Base-by-base conservation (phyloP, 331 rosid genomes). In the Arachis monticola region DNA sequence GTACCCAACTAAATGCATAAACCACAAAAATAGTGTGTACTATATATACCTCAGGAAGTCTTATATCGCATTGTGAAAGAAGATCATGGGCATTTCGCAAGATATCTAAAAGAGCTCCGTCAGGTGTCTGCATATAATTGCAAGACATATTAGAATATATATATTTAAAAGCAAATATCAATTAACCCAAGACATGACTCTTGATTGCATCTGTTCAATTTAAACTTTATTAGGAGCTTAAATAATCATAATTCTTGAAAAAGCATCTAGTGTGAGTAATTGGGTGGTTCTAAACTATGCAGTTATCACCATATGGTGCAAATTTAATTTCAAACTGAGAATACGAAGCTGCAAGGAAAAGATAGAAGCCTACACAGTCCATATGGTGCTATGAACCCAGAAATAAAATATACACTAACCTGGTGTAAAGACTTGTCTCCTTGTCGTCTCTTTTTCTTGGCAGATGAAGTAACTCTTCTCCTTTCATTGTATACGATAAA, bases 401-500 rank as follows among this genome's bases (percentile, higher is more conserved):
- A 45, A 57, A 75, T 27, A 80, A 72, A 44, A 17, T 17, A 60
- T 63, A 61, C 71, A 57, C 85, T 81, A 50, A 95, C 99, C 96
- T 95, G 99, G 84, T 81, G 97, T 73, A 95, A 80, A 70, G 91
- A 85, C 79, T 86, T 89, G 83, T 87, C 82, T 44, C 83, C 86
- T 42, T 72, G 85, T 77, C 79, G 86, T 85, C 91, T 86, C 85
- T 82, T 87, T 84, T 77, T 90, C 88, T 95, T 95, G 52, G 99
- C 91, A 30, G 99, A 95, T 73, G 99, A 95, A 22, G 99, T 95
- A 73, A 95, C 96, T 83, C 90, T 87, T 80, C 90, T 95, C 73
- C 98, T 85, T 84, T 90, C 88, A 79, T 95, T 92, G 81, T 87
- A 90, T 69, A 92, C 93, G 82, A 92, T 89, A 81, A 79, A 95